A percentile compares a stretch with the other conserved stretches of the same genome.
These are phyloP conservation scores for Pilatotrama ljubarskyi DNA, from an alignment of 768 basidiomycete genomes.

Conservation along the genomic window DNA sequence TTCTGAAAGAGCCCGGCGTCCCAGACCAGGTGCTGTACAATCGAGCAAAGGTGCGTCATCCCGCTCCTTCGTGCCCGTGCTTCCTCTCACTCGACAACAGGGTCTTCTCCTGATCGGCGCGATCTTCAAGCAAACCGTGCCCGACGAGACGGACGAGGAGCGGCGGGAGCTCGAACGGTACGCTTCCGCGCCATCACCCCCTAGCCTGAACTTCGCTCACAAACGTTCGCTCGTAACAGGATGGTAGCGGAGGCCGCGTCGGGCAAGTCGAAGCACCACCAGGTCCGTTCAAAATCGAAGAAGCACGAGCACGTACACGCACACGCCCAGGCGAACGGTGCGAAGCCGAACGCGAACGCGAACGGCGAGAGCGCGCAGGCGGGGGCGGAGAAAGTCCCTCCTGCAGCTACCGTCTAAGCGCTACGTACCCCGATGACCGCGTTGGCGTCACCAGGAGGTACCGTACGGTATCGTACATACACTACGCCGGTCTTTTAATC, in stretches of 20 bases:
- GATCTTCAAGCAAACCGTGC: conserved; percentile 80
- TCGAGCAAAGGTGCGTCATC: conserved; percentile 72
- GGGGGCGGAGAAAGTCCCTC: conserved; percentile 1
- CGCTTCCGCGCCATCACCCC: conserved; percentile 24
- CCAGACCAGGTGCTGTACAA: conserved; percentile 71
- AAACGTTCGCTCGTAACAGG: conserved; percentile 36
- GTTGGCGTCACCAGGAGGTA: too few relatives aligned
- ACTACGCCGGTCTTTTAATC: too few relatives aligned
- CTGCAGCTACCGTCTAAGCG: conserved; percentile 7
- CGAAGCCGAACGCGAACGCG: background rate
- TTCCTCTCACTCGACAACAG: conserved; percentile 35
- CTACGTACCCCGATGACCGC: too few relatives aligned
- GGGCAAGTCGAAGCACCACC: conserved; percentile 61
- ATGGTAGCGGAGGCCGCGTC: conserved; percentile 87
- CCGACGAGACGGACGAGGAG: conserved; percentile 93
- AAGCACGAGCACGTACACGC: background rate
- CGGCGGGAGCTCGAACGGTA: conserved; percentile 92
- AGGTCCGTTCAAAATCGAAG: conserved; percentile 12
- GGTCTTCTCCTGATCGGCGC: conserved; percentile 88
- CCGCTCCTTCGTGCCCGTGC: background rate
- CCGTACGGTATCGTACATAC: too few relatives aligned
- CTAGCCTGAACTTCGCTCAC: background rate
- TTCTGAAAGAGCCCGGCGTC: conserved; percentile 76
- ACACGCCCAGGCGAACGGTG: conserved; percentile 10
- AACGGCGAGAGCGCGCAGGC: background rate